These are phyloP conservation scores for Neobulgaria alba DNA, from an alignment of 2,329 filamentous ascomycete species.

Conservation along the genomic window DNA sequence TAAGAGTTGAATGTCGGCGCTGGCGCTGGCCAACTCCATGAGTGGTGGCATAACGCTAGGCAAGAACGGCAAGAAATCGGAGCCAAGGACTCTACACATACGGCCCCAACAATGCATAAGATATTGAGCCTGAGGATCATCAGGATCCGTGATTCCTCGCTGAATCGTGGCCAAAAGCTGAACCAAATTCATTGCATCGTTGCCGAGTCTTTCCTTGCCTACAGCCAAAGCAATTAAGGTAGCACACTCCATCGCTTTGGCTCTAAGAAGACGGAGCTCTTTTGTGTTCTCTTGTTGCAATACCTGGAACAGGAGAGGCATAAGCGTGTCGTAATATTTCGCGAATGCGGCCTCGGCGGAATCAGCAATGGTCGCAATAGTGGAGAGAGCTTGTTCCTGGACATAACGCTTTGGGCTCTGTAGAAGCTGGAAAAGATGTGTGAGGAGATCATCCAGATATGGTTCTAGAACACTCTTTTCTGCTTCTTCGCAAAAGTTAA, in stretches of 20 bases:
- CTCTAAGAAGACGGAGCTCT: constrained; percentile 81
- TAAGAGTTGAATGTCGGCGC: constrained; percentile 92
- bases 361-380: constrained; percentile 97
- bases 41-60: constrained; percentile 90
- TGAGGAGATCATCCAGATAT: constrained; percentile 81
- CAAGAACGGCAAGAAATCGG: constrained; percentile 88
- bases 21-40: constrained; percentile 82
- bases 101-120: constrained; percentile 98
- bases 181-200: constrained; percentile 79
- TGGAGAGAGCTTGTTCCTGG: constrained; percentile 94
- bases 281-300: constrained; percentile 85
- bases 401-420: constrained; percentile 92
- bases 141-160: constrained; percentile 73
- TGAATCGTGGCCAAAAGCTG: constrained; percentile 84
- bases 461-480: constrained; percentile 88
- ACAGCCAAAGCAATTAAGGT: constrained; percentile 93
- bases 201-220: constrained; percentile 82
- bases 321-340: constrained; percentile 91
- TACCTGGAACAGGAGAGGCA: constrained; percentile 89
- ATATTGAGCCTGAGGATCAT: constrained; percentile 95
- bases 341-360: constrained; percentile 91
- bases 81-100: constrained; percentile 90
- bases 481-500: constrained; percentile 98
- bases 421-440: constrained; percentile 76
- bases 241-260: constrained; percentile 98